Evolutionary conservation across 1,284 basidiomycete species (phyloP).

Genomic region (Boletus mariae): DNA sequence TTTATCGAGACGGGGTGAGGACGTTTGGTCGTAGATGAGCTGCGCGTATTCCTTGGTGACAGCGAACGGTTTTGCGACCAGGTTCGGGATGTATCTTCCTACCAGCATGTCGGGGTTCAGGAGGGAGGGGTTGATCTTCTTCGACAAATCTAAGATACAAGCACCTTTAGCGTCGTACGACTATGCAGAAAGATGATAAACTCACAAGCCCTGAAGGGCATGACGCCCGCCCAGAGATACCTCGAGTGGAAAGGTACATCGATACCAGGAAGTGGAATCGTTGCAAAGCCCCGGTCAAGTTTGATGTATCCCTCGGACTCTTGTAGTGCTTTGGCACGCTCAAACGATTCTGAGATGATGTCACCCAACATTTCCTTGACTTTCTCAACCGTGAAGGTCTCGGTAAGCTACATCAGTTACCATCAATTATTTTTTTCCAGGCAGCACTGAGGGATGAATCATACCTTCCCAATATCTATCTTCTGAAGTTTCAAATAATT

Average conservation of each 20-base stretch:
- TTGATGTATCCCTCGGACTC: constrained; percentile 86
- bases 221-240: constrained; percentile 97
- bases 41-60: constrained; percentile 90
- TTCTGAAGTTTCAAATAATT: constrained; percentile 97
- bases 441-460: not conserved
- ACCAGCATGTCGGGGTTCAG: constrained; percentile 91
- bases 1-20: constrained; percentile 89
- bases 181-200: constrained; percentile 5
- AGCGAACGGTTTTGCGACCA: constrained; percentile 93
- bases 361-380: constrained; percentile 90
- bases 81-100: constrained; percentile 95
- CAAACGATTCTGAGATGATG: constrained; percentile 84
- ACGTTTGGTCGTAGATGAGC: constrained; percentile 92
- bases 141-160: constrained; percentile 74
- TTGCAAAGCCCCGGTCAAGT: constrained; percentile 94
- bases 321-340: constrained; percentile 77
- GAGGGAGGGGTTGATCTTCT: constrained; percentile 92
- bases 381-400: constrained; percentile 80
- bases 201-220: constrained; percentile 92
- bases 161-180: constrained; percentile 20
- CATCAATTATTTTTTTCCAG: constrained; percentile 1
- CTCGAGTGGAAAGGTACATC: constrained; percentile 99
- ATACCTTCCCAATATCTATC: constrained; percentile 91
- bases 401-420: constrained; percentile 61
- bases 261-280: constrained; percentile 94